Conservation (phyloP, 306 rosid genomes). For the Gastrolobium bilobum region DNA sequence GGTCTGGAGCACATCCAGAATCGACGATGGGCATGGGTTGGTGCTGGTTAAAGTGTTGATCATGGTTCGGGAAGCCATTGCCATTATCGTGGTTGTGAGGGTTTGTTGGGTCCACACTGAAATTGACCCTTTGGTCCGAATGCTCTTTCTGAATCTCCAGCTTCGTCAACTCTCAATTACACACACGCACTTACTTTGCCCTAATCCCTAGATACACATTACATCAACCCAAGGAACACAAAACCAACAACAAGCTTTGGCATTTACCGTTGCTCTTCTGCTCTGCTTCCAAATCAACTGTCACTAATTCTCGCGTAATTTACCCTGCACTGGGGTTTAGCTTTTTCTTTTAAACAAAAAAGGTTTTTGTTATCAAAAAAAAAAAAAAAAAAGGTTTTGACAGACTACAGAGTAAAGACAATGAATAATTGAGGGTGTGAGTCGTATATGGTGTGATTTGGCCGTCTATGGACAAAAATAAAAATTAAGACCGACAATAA, state of each 20-base stretch:
- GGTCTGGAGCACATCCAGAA: conserved; percentile 39
- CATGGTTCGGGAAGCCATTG: conserved; percentile 33
- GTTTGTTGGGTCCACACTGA: conserved; percentile 40
- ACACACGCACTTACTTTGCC: not conserved
- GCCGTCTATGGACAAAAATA: no score
- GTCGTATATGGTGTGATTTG: no score
- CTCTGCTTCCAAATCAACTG: not conserved
- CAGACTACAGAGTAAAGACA: no score
- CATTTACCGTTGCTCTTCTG: not conserved
- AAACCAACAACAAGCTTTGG: not conserved
- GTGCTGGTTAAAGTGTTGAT: not conserved
- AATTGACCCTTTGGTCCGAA: conserved; percentile 42
- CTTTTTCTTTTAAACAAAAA: no score
- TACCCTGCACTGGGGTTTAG: no score
- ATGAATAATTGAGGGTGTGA: no score
- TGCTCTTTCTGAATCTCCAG: conserved; percentile 46
- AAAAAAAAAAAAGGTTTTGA: no score
- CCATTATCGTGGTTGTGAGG: conserved; percentile 22
- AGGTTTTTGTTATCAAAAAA: no score
- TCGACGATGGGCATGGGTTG: not conserved
- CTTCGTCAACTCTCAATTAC: not conserved
- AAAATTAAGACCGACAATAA: no score
- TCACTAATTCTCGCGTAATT: no score
- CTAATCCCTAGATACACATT: no score
- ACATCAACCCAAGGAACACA: not conserved